phyloP scores from a whole-genome alignment of 2,329 filamentous ascomycete genomes.

The Fusarium guadeloupense region DNA sequence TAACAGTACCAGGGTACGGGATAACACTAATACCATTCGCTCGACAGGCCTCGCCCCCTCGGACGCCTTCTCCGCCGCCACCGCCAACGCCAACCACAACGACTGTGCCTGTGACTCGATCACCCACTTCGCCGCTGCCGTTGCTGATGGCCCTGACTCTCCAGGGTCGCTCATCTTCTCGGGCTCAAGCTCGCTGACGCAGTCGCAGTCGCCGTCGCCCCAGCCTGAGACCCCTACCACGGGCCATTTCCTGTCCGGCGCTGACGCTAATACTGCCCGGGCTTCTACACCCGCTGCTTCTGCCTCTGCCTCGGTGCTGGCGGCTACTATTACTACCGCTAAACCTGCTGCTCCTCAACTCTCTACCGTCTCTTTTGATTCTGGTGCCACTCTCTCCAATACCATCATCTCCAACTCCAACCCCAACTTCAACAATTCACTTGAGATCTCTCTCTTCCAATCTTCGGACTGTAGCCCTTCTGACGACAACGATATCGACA shows the following conservation, averaged over 20 bases:
- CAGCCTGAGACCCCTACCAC: conserved; percentile 48
- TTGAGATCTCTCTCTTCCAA: conserved; percentile 41
- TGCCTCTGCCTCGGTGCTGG: conserved; percentile 40
- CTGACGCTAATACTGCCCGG: conserved; percentile 40
- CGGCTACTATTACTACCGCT: conserved; percentile 38
- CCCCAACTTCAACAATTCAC: conserved; percentile 28
- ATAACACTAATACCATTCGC: conserved; percentile 31
- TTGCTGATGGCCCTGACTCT: conserved; percentile 46
- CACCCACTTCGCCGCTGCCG: conserved; percentile 39
- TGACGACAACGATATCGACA: conserved; percentile 51
- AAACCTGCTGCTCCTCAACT: conserved; percentile 37
- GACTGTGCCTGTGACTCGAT: conserved; percentile 38
- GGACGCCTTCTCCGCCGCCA: conserved; percentile 38
- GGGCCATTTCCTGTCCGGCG: conserved; percentile 41
- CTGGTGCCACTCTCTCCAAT: conserved; percentile 45
- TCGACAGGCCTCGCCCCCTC: conserved; percentile 36
- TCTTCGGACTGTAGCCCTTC: conserved; percentile 37
- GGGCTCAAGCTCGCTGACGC: conserved; percentile 48
- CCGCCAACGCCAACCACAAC: conserved; percentile 36
- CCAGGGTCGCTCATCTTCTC: conserved; percentile 48
- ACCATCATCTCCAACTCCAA: conserved; percentile 45
- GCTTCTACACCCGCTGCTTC: conserved; percentile 36
- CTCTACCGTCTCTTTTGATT: conserved; percentile 27
- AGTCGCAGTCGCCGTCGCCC: conserved; percentile 49
- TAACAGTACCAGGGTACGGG: conserved; percentile 27